Evolutionary conservation across 1,139 yeast genomes (phyloP).

Genomic region (Diutina scorzettiae): DNA sequence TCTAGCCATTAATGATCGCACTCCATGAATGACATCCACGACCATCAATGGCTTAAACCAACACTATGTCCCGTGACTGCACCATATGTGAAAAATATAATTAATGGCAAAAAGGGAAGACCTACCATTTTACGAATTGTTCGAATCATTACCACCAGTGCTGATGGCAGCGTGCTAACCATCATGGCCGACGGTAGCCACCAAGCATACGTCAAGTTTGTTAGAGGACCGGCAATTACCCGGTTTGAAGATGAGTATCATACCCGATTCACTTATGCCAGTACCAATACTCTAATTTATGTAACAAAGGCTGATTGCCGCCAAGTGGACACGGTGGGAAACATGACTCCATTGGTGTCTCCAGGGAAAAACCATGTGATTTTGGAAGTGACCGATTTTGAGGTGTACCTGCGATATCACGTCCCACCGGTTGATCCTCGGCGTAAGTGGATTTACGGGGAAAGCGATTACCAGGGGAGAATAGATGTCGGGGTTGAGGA

Average conservation of each 20-base stretch:
- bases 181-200: background rate
- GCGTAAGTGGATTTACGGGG: background rate
- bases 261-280: background rate
- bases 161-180: background rate
- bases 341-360: background rate
- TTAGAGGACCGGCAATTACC: background rate
- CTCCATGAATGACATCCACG: background rate
- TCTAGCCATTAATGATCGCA: too few relatives aligned
- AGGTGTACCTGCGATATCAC: background rate
- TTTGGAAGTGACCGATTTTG: background rate
- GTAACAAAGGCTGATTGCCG: background rate
- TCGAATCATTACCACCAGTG: background rate
- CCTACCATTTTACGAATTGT: background rate
- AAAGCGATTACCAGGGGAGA: background rate
- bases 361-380: background rate
- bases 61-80: background rate
- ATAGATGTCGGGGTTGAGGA: background rate
- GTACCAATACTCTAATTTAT: background rate
- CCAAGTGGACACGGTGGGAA: background rate
- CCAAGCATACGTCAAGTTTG: background rate
- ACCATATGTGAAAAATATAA: background rate
- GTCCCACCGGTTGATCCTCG: background rate
- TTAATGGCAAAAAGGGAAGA: background rate
- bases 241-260: background rate
- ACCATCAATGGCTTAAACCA: background rate